Evolutionary conservation across 2,329 filamentous ascomycete genomes (phyloP).

Genomic region (Tolypocladium album): DNA sequence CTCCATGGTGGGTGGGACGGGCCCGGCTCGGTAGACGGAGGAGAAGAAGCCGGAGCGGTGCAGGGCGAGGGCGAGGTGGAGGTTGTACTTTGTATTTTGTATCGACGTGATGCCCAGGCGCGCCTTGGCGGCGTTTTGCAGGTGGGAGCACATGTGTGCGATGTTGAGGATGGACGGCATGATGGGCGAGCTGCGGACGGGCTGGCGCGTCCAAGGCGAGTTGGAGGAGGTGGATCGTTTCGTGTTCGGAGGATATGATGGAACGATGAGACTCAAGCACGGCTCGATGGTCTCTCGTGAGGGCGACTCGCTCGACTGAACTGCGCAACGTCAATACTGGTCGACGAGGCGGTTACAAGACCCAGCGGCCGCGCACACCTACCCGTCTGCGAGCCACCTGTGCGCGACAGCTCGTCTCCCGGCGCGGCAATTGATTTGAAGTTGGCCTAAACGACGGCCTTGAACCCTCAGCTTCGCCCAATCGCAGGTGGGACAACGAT

Average conservation of each 20-base stretch:
- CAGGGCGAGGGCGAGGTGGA: slow-evolving; percentile 62
- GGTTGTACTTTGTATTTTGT: slow-evolving; percentile 70
- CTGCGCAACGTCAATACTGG: not conserved
- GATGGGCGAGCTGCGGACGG: slow-evolving; percentile 4
- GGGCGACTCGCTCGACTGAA: not conserved
- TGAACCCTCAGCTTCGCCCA: not conserved
- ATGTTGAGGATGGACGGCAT: slow-evolving; percentile 54
- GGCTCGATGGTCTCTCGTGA: not conserved
- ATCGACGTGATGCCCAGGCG: slow-evolving; percentile 77
- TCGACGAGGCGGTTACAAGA: not conserved
- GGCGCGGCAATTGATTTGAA: not conserved
- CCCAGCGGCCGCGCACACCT: not conserved
- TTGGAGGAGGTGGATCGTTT: not conserved
- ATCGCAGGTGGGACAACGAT: not conserved
- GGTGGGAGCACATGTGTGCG: slow-evolving; percentile 74
- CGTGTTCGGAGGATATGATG: not conserved
- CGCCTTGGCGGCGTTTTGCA: slow-evolving; percentile 82
- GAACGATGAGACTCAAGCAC: not conserved
- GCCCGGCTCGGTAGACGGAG: slow-evolving; percentile 62
- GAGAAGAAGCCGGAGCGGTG: slow-evolving; percentile 77
- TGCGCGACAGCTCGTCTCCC: not conserved
- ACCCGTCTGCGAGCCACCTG: not conserved
- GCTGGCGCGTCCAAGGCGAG: not conserved
- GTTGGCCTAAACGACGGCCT: not conserved
- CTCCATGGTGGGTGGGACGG: slow-evolving; percentile 38